Conservation (phyloP, 306 rosid genomes). For the Inga leiocalycina region DNA sequence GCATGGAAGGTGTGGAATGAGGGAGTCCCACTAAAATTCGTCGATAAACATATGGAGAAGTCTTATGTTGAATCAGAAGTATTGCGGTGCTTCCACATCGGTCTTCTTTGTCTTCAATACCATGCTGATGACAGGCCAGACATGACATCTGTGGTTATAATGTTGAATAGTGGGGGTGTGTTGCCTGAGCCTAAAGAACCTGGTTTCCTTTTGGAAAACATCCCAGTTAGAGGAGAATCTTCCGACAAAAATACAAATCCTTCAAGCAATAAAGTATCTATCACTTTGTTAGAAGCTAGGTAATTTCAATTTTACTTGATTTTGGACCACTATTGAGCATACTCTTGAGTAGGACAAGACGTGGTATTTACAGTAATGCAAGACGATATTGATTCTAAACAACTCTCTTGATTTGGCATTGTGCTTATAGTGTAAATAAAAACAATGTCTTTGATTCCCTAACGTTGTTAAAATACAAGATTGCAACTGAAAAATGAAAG, state of each 20-base stretch:
- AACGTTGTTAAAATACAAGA: too few relatives aligned
- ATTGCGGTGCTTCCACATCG: slow-evolving; percentile 45
- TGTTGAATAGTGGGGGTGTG: slow-evolving; percentile 37
- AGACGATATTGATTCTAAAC: neutral
- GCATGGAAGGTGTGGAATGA: slow-evolving; percentile 28
- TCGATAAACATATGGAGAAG: slow-evolving; percentile 23
- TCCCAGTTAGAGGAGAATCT: neutral
- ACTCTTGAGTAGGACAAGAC: neutral
- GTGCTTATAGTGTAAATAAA: too few relatives aligned
- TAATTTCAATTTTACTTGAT: neutral
- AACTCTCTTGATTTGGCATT: neutral
- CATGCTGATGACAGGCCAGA: slow-evolving; percentile 47
- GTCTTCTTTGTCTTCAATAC: slow-evolving; percentile 55
- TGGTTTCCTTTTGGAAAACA: slow-evolving; percentile 6
- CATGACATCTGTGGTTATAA: slow-evolving; percentile 48
- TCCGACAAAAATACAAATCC: neutral
- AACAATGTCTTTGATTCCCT: too few relatives aligned
- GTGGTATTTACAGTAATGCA: neutral
- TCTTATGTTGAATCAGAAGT: slow-evolving; percentile 7
- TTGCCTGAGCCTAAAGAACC: slow-evolving; percentile 51
- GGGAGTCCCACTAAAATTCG: slow-evolving; percentile 1
- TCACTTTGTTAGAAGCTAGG: slow-evolving; percentile 20
- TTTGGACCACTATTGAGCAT: neutral
- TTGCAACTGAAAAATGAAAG: too few relatives aligned
- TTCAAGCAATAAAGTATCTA: slow-evolving; percentile 24